Evolutionary conservation across 148 eudicot genomes (phyloP).

Genomic region (Nyssa sinensis): DNA sequence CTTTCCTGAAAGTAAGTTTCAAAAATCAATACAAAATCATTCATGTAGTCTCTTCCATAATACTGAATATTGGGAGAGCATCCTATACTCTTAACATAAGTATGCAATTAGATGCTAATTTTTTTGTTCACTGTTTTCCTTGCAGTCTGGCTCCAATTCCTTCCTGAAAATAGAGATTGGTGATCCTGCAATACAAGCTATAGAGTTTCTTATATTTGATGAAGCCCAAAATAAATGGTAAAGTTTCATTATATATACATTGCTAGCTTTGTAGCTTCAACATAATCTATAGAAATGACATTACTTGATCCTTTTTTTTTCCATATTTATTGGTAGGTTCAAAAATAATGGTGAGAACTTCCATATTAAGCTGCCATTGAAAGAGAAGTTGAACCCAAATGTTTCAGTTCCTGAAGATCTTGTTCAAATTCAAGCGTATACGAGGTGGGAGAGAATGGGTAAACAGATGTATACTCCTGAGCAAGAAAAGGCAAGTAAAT

Average conservation of each 20-base stretch:
- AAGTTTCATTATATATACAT: neutral
- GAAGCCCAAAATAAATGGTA: constrained; percentile 87
- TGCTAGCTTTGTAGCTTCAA: neutral
- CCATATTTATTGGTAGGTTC: constrained; percentile 43
- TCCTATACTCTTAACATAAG: neutral
- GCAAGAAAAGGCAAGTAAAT: constrained; percentile 63
- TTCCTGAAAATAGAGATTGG: constrained; percentile 73
- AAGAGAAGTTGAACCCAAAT: constrained; percentile 35
- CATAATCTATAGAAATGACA: neutral
- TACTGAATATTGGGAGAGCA: neutral
- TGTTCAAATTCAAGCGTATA: constrained; percentile 89
- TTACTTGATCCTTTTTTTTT: neutral
- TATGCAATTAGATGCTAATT: neutral
- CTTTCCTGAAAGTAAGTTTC: constrained; percentile 67
- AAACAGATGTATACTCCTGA: constrained; percentile 86
- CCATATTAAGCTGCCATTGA: constrained; percentile 55
- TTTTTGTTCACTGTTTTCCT: constrained; percentile 11
- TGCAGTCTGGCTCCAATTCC: constrained; percentile 74
- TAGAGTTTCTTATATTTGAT: constrained; percentile 84
- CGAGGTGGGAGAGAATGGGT: constrained; percentile 97
- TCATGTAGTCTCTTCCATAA: neutral
- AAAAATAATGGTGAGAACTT: constrained; percentile 86
- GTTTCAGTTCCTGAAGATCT: constrained; percentile 91
- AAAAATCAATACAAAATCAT: neutral
- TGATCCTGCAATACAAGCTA: constrained; percentile 75